These are phyloP conservation scores for Colletotrichum incanum DNA, from an alignment of 2,329 filamentous ascomycete species.

Conservation along the genomic window DNA sequence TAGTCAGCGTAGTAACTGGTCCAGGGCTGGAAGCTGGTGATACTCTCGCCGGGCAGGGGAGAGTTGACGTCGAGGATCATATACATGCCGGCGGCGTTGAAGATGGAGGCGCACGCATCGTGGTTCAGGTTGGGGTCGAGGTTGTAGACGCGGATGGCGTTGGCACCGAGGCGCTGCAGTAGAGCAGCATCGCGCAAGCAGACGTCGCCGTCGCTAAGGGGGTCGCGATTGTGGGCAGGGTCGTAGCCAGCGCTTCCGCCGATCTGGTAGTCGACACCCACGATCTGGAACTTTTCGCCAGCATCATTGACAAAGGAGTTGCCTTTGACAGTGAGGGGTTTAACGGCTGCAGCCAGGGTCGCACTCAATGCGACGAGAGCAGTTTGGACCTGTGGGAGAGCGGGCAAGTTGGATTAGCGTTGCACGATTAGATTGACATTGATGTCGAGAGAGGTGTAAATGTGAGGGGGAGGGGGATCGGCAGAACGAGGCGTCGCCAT, in stretches of 20 bases:
- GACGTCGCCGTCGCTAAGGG: slow-evolving; percentile 70
- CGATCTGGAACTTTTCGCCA: slow-evolving; percentile 75
- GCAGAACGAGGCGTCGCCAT: slow-evolving; percentile 23
- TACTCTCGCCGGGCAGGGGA: slow-evolving; percentile 71
- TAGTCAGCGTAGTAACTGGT: slow-evolving; percentile 73
- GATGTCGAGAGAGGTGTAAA: not conserved
- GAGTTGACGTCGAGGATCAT: slow-evolving; percentile 80
- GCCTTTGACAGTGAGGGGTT: slow-evolving; percentile 70
- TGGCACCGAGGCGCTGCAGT: slow-evolving; percentile 76
- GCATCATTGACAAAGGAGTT: slow-evolving; percentile 74
- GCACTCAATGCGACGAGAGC: slow-evolving; percentile 69
- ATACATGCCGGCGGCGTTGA: slow-evolving; percentile 79
- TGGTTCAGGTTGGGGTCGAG: slow-evolving; percentile 77
- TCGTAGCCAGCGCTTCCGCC: slow-evolving; percentile 76
- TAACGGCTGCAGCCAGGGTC: slow-evolving; percentile 69
- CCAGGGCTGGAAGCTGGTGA: slow-evolving; percentile 71
- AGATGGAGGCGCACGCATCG: slow-evolving; percentile 77
- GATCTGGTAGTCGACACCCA: slow-evolving; percentile 79
- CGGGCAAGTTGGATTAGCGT: slow-evolving; percentile 9
- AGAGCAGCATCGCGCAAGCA: slow-evolving; percentile 77
- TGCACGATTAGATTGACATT: not conserved
- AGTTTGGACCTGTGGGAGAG: slow-evolving; percentile 53
- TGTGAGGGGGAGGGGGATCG: slow-evolving; percentile 10
- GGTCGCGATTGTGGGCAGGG: slow-evolving; percentile 68
- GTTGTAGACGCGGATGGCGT: slow-evolving; percentile 81